Percentiles rank a stretch among this genome's conserved stretches.
These are phyloP conservation scores for Ophiostoma himal-ulmi DNA, from an alignment of 2,329 filamentous ascomycete genomes.

Conservation along the genomic window DNA sequence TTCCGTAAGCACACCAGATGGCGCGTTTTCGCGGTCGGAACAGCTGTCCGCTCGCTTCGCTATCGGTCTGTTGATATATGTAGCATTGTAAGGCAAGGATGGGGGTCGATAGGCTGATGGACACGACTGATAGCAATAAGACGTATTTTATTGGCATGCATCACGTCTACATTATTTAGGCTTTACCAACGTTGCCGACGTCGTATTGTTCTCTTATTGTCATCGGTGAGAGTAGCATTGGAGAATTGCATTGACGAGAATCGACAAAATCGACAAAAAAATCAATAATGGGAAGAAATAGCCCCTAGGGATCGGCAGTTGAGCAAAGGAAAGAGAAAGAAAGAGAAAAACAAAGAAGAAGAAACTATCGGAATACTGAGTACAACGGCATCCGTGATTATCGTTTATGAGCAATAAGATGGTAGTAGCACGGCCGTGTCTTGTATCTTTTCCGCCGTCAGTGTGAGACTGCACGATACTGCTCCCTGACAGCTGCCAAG, in stretches of 20 bases:
- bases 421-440: background rate
- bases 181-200: background rate
- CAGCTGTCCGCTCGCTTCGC: conserved; percentile 5
- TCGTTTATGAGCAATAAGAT: background rate
- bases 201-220: background rate
- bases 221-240: background rate
- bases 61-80: conserved; percentile 2
- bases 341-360: background rate
- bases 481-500: background rate
- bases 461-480: background rate
- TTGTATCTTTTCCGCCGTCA: background rate
- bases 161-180: background rate
- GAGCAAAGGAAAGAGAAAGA: background rate
- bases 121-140: background rate
- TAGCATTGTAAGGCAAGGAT: conserved; percentile 1
- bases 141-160: background rate
- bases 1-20: background rate
- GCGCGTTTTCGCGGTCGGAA: background rate
- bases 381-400: background rate
- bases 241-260: background rate
- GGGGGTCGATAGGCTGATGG: too few relatives aligned
- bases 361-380: background rate
- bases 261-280: background rate
- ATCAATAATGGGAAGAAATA: background rate
- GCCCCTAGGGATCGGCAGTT: conserved; percentile 1